Base-by-base conservation (phyloP, 495 filamentous ascomycete genomes). In the Penicillium flavigenum region DNA sequence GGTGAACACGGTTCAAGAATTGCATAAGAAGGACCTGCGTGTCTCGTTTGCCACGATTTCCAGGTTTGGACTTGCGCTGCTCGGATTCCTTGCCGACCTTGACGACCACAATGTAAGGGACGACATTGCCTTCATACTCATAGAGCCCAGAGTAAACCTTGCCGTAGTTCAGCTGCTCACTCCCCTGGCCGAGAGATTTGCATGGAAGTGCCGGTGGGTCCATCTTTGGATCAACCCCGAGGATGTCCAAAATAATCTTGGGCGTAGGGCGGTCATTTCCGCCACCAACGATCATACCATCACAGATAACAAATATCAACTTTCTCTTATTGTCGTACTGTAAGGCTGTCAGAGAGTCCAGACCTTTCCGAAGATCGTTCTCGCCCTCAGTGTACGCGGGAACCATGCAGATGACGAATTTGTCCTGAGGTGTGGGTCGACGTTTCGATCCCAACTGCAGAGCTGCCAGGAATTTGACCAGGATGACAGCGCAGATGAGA, bases 271-370 rank as follows among this genome's bases (percentile, higher is more conserved):
- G 84, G 70, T 98, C 94, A 67, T 98, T 98, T 57, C 94, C 94
- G 58, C 88, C 89, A 74, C 94, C 94, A 54, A 97, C 89, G 64
- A 97, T 95, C 84, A 98, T 90, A 70, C 94, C 94, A 68, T 99
- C 94, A 65, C 94, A 99, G 56, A 99, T 81, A 47, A 99, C 81
- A 57, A 96, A 86, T 47, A 99, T 77, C 11, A 99, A 81, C 76
- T 99, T 99, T 62, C 94, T 89, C 75, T 98, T 98, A 75, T 98
- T 96, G 72, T 98, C 94, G 63, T 98, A 98, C 55, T 94, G 86
- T 36, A 98, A 80, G 17, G 91, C 91, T 17, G 94, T 96, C 57
- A 97, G 80, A 3, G 94, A 98, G 69, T 98, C 94, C 6, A 98
- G 81, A 32, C 91, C 92, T 65, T 96, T 92, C 47, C 94, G 82